phyloP scores from a whole-genome alignment of 2,329 filamentous ascomycete species.

The Verticillium tricorpus region DNA sequence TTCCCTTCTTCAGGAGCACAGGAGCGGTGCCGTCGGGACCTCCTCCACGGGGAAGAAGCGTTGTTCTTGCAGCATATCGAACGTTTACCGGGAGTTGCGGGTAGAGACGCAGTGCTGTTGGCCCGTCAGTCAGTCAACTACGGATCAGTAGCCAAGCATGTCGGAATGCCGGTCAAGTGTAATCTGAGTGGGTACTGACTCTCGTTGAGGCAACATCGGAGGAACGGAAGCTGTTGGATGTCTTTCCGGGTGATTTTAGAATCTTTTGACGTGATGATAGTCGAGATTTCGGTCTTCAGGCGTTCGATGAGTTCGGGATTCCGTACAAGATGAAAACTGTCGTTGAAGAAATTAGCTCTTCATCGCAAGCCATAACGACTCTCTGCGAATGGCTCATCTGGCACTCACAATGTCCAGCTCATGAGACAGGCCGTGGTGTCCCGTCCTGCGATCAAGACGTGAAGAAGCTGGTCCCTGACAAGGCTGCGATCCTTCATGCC shows the following conservation, averaged over 20 bases:
- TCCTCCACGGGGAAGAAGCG: slow-evolving; percentile 6
- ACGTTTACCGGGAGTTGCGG: slow-evolving; percentile 10
- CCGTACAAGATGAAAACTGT: background rate
- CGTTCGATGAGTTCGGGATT: background rate
- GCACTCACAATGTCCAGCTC: slow-evolving; percentile 10
- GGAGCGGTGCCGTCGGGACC: slow-evolving; percentile 5
- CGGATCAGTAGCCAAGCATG: no score
- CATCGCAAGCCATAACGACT: background rate
- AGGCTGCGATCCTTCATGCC: background rate
- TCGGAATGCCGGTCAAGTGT: no score
- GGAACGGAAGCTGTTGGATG: background rate
- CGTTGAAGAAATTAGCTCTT: background rate
- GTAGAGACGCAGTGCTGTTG: slow-evolving; percentile 14
- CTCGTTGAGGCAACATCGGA: background rate
- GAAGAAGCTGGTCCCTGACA: slow-evolving; percentile 7
- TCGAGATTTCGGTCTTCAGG: background rate
- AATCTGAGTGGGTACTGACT: background rate
- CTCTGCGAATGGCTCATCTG: background rate
- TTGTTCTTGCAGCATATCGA: slow-evolving; percentile 1
- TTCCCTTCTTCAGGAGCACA: background rate
- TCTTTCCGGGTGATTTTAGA: background rate
- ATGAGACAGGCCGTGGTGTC: slow-evolving; percentile 12
- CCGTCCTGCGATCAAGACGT: slow-evolving; percentile 9
- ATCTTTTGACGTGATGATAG: background rate
- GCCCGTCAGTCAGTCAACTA: background rate